Conservation (phyloP, 108 stramenopile genomes). For the Fragilaria radians region DNA sequence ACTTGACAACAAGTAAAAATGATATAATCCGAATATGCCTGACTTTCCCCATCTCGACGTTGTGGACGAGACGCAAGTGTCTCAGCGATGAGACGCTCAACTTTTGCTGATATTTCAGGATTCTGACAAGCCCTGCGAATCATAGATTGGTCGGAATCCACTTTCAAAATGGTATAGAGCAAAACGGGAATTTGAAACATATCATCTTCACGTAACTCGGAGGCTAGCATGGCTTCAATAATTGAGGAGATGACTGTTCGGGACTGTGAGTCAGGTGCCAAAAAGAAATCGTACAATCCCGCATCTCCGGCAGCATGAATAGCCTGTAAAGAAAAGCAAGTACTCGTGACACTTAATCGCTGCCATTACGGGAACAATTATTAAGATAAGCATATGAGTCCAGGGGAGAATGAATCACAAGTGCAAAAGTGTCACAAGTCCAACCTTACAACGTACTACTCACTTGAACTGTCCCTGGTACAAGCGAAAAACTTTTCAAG, state of each 20-base stretch:
- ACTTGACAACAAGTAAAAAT: constrained; percentile 21
- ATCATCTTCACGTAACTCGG: constrained; percentile 52
- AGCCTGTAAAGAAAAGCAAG: constrained; percentile 49
- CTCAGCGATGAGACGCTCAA: constrained; percentile 24
- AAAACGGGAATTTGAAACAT: constrained; percentile 62
- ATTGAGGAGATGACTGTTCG: constrained; percentile 3
- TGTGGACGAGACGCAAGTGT: constrained; percentile 41
- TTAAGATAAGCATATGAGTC: too few relatives aligned
- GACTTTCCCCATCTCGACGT: constrained; percentile 28
- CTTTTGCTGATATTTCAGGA: constrained; percentile 3
- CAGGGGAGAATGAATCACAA: too few relatives aligned
- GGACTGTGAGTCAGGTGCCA: not conserved
- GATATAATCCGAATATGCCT: constrained; percentile 46
- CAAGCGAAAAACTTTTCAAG: constrained; percentile 49
- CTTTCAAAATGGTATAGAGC: constrained; percentile 30
- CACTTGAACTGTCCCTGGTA: constrained; percentile 25
- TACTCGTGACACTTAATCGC: constrained; percentile 38
- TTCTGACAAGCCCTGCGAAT: constrained; percentile 11
- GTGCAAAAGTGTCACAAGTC: too few relatives aligned
- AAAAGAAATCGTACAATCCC: not conserved
- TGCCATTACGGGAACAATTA: too few relatives aligned
- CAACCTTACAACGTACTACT: too few relatives aligned
- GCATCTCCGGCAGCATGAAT: constrained; percentile 16
- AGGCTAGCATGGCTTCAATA: constrained; percentile 26
- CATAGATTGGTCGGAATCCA: constrained; percentile 27